Conservation (phyloP, 306 rosid species). For the Spatholobus suberectus region DNA sequence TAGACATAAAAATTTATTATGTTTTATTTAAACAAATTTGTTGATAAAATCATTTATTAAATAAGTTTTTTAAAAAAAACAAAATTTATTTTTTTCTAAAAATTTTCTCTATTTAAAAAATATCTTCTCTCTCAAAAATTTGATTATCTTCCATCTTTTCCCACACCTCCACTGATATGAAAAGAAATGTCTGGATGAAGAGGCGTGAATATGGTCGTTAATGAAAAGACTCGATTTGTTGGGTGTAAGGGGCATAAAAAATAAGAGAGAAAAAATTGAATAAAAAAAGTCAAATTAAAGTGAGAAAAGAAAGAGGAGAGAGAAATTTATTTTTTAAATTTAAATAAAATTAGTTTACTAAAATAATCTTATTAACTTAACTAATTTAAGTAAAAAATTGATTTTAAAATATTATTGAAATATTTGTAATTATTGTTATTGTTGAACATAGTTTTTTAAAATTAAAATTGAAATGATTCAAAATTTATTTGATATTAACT, state of each 20-base stretch:
- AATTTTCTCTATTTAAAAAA: background rate
- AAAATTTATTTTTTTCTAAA: too few relatives aligned
- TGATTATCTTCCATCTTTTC: background rate
- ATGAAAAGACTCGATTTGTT: background rate
- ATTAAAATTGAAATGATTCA: too few relatives aligned
- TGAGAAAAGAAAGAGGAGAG: background rate
- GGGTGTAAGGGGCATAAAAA: background rate
- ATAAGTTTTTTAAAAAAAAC: too few relatives aligned
- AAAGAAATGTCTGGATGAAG: background rate
- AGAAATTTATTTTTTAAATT: background rate
- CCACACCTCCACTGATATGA: background rate
- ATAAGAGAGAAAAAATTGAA: background rate
- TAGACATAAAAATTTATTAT: too few relatives aligned
- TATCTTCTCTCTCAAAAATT: background rate
- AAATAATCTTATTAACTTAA: too few relatives aligned
- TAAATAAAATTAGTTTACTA: too few relatives aligned
- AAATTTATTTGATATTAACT: too few relatives aligned
- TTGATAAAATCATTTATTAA: background rate
- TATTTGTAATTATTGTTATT: too few relatives aligned
- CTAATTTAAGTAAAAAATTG: too few relatives aligned
- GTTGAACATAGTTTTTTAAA: too few relatives aligned
- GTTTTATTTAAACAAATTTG: too few relatives aligned
- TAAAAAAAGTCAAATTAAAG: background rate
- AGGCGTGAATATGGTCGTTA: background rate
- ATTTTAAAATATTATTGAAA: too few relatives aligned